phyloP scores from a whole-genome alignment of 2,329 filamentous ascomycete genomes.

The Xylaria sp. region DNA sequence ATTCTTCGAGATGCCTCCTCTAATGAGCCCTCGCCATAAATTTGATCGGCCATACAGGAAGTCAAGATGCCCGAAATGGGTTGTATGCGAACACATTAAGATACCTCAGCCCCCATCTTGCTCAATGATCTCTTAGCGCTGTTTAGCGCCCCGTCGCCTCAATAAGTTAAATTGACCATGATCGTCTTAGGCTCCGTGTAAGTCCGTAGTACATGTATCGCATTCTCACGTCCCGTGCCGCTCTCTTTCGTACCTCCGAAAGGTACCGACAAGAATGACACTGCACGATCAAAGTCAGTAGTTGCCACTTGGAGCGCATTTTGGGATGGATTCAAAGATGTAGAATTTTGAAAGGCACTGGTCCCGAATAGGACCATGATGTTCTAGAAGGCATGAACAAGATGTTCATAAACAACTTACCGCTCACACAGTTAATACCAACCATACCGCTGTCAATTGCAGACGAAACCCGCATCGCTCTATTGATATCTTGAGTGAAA shows the following conservation, averaged over 20 bases:
- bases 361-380: background rate
- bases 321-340: background rate
- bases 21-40: too few relatives aligned
- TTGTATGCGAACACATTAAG: background rate
- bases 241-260: slow-evolving; percentile 64
- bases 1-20: too few relatives aligned
- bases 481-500: slow-evolving; percentile 72
- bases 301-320: background rate
- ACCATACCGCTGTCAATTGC: slow-evolving; percentile 76
- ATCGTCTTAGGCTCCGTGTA: slow-evolving; percentile 64
- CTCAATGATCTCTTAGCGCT: background rate
- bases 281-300: background rate
- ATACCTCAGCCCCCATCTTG: background rate
- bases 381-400: background rate
- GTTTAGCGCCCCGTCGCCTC: background rate
- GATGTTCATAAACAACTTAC: background rate
- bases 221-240: slow-evolving; percentile 61
- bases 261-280: slow-evolving; percentile 54
- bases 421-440: slow-evolving; percentile 68
- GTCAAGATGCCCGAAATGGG: too few relatives aligned
- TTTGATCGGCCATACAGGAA: too few relatives aligned
- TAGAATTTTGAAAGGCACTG: too few relatives aligned
- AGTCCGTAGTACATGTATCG: slow-evolving; percentile 58
- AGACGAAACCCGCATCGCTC: slow-evolving; percentile 65
- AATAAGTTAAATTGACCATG: slow-evolving; percentile 54